phyloP scores from a whole-genome alignment of 768 basidiomycete species.

The Rhodosporidiobolus odoratus region DNA sequence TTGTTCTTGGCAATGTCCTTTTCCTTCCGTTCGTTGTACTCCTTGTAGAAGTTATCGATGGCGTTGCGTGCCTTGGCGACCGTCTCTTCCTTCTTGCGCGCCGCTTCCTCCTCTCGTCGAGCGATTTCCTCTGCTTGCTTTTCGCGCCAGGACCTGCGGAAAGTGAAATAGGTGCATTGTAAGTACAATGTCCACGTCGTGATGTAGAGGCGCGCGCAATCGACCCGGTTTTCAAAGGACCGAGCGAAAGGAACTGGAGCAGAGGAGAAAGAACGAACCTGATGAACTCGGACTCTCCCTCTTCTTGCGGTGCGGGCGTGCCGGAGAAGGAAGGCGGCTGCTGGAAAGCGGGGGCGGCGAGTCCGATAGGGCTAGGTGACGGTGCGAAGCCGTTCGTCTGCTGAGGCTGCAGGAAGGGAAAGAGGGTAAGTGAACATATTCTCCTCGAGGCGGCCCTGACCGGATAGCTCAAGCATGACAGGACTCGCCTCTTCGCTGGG shows the following conservation, averaged over 20 bases:
- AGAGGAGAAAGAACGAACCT: slow-evolving; percentile 55
- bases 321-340: slow-evolving; percentile 15
- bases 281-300: slow-evolving; percentile 82
- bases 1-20: slow-evolving; percentile 90
- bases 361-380: slow-evolving; percentile 10
- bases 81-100: slow-evolving; percentile 70
- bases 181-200: too few species aligned
- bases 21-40: slow-evolving; percentile 82
- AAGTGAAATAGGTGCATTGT: neutral
- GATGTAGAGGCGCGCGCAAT: too few species aligned
- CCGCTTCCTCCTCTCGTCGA: slow-evolving; percentile 72
- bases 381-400: slow-evolving; percentile 14
- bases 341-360: slow-evolving; percentile 26
- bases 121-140: slow-evolving; percentile 77
- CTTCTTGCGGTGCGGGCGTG: slow-evolving; percentile 47
- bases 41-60: slow-evolving; percentile 85
- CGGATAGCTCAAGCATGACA: neutral
- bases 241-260: neutral
- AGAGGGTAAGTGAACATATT: slow-evolving; percentile 43
- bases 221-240: neutral
- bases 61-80: slow-evolving; percentile 75
- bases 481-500: slow-evolving; percentile 5
- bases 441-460: neutral
- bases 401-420: slow-evolving; percentile 2
- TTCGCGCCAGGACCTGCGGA: slow-evolving; percentile 72